phyloP scores from a whole-genome alignment of 768 basidiomycete genomes.

The Roridomyces roridus region DNA sequence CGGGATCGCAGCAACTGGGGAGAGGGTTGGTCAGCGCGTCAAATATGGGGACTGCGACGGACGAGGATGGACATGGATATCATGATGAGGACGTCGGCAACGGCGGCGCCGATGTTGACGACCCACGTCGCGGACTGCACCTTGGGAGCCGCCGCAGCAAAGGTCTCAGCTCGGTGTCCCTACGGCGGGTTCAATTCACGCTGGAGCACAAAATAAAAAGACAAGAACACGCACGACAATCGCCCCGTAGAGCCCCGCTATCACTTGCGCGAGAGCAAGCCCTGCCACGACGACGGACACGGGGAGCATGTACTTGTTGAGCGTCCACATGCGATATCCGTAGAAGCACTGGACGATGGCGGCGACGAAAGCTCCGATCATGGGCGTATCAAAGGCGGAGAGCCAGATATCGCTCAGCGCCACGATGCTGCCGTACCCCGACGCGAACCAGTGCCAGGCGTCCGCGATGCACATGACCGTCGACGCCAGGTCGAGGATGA shows the following conservation, averaged over 20 bases:
- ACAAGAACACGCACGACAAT: neutral
- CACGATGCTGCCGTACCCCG: neutral
- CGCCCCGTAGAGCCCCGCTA: neutral
- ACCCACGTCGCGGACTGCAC: neutral
- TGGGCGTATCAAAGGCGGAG: neutral
- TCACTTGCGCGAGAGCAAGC: neutral
- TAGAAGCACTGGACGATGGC: constrained; percentile 1
- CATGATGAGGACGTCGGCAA: neutral
- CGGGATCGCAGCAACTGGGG: neutral
- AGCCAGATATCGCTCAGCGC: neutral
- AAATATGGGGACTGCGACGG: neutral
- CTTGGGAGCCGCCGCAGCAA: neutral
- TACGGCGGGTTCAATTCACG: neutral
- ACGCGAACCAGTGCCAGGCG: neutral
- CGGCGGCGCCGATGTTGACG: neutral
- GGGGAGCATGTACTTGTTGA: neutral
- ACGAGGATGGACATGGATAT: neutral
- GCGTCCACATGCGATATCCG: neutral
- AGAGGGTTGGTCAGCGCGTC: neutral
- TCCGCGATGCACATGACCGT: neutral
- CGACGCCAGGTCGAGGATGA: neutral
- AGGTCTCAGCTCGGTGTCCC: neutral
- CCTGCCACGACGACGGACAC: neutral
- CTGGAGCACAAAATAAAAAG: neutral
- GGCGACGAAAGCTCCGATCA: neutral